These are phyloP conservation scores for Xylaria polymorpha DNA, from an alignment of 2,329 filamentous ascomycete genomes.

Conservation along the genomic window DNA sequence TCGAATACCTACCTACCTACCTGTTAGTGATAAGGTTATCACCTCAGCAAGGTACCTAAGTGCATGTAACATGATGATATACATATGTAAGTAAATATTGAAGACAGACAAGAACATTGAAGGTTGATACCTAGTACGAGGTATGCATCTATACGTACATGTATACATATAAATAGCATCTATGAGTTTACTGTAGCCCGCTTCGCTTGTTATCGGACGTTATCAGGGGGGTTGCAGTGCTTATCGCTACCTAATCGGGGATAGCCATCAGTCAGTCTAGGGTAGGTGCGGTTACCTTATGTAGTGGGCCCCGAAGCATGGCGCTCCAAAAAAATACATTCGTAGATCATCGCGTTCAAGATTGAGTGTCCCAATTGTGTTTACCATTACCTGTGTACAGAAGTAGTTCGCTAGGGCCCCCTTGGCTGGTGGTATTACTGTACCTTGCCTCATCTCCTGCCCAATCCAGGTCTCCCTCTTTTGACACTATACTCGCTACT, in stretches of 20 bases:
- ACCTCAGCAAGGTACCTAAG: too few relatives aligned
- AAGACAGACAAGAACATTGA: too few relatives aligned
- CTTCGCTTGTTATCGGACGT: not conserved
- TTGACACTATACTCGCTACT: not conserved
- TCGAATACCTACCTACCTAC: too few relatives aligned
- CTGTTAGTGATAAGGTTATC: too few relatives aligned
- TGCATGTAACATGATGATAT: too few relatives aligned
- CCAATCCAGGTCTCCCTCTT: too few relatives aligned
- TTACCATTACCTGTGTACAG: not conserved
- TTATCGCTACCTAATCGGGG: not conserved
- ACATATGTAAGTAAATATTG: too few relatives aligned
- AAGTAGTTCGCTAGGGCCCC: not conserved
- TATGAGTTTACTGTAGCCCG: too few relatives aligned
- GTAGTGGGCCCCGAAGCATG: not conserved
- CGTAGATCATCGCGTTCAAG: not conserved
- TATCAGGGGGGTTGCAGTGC: not conserved
- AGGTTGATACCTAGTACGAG: too few relatives aligned
- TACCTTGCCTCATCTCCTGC: not conserved
- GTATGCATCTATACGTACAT: too few relatives aligned
- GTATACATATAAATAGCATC: not conserved
- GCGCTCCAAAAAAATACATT: constrained; percentile 5
- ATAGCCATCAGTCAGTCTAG: too few relatives aligned
- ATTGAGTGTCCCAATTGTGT: not conserved
- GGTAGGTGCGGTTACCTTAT: not conserved
- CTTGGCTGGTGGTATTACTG: not conserved